Evolutionary conservation across 129 eudicot species (phyloP).

Genomic region (Apium graveolens): DNA sequence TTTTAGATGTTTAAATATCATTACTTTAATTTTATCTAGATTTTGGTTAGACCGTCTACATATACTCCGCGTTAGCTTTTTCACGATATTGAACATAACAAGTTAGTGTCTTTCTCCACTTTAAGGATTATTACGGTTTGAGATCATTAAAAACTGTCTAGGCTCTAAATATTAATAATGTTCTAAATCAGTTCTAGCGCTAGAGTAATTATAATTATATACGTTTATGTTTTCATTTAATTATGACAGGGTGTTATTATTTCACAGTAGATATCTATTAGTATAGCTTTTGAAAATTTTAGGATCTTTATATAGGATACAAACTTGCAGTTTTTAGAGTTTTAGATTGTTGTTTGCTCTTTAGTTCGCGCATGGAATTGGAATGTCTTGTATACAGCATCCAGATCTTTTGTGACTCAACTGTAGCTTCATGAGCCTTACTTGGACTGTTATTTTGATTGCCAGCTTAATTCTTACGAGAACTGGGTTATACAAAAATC

Average conservation of each 20-base stretch:
- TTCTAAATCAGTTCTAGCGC: not conserved
- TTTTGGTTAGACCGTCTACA: not conserved
- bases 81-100: not conserved
- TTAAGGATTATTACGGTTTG: not conserved
- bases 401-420: not conserved
- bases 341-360: not conserved
- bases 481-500: not conserved
- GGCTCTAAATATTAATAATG: not conserved
- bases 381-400: not conserved
- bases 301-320: not conserved
- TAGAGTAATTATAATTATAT: not conserved
- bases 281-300: not conserved
- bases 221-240: not conserved
- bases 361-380: not conserved
- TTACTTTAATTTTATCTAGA: not conserved
- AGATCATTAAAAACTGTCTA: not conserved
- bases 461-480: not conserved
- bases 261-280: not conserved
- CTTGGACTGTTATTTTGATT: not conserved
- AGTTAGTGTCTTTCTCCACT: not conserved
- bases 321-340: not conserved
- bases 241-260: not conserved
- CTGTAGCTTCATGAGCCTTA: not conserved
- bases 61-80: not conserved
- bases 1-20: not conserved